phyloP scores from a whole-genome alignment of 2,329 filamentous ascomycete genomes.

The Cladosporium cucumerinum region DNA sequence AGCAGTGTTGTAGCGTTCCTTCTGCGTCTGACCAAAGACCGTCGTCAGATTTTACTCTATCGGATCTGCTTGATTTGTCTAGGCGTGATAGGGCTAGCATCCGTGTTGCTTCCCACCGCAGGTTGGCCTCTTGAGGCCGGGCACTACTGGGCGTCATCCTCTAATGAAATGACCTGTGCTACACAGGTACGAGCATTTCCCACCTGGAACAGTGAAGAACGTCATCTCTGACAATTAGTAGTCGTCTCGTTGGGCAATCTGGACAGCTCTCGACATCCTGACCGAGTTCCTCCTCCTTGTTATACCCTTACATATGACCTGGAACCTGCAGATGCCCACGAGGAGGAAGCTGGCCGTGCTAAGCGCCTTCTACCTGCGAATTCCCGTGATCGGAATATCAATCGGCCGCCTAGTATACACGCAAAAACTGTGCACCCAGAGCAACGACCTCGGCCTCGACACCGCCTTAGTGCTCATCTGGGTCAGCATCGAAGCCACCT shows the following conservation, averaged over 20 bases:
- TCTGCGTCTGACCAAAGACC: conserved; percentile 14
- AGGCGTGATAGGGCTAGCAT: conserved; percentile 22
- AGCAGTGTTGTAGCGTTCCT: conserved; percentile 16
- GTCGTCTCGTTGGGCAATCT: conserved; percentile 35
- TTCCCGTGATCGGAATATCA: conserved; percentile 28
- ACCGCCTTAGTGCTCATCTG: conserved; percentile 29
- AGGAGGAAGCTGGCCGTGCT: conserved; percentile 35
- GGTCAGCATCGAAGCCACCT: conserved; percentile 34
- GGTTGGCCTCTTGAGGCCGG: not conserved
- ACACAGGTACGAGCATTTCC: not conserved
- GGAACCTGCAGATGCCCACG: conserved; percentile 36
- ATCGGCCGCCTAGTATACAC: conserved; percentile 31
- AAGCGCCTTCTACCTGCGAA: conserved; percentile 37
- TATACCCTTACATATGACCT: conserved; percentile 36
- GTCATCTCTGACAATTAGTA: conserved; percentile 12
- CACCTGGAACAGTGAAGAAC: not conserved
- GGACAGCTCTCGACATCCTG: conserved; percentile 39
- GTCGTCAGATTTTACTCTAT: conserved; percentile 7
- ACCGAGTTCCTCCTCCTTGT: conserved; percentile 35
- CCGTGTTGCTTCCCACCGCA: conserved; percentile 18
- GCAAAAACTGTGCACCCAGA: conserved; percentile 19
- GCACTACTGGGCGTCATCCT: conserved; percentile 5
- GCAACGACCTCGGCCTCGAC: conserved; percentile 27
- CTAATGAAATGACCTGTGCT: not conserved
- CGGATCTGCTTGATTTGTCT: conserved; percentile 15